Conservation (phyloP, 306 rosid species). For the Senna siamea region DNA sequence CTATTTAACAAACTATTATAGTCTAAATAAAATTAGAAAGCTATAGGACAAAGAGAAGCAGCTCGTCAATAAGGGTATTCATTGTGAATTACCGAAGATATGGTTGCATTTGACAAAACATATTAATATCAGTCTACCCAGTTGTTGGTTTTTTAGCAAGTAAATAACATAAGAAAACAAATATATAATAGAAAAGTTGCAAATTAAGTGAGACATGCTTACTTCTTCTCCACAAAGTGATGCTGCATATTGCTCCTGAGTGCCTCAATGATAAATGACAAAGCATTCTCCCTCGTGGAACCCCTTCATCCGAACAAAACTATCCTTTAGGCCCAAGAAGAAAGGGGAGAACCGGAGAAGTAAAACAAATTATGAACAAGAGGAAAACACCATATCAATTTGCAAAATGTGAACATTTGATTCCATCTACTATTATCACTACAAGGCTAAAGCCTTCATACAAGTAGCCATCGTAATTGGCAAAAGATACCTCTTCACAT, state of each 20-base stretch:
- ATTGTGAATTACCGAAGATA: neutral
- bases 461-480: neutral
- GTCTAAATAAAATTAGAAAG: neutral
- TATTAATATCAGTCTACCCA: neutral
- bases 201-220: slow-evolving; percentile 33
- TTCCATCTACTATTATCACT: slow-evolving; percentile 21
- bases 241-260: slow-evolving; percentile 72
- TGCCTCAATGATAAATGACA: slow-evolving; percentile 64
- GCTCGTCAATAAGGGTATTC: neutral
- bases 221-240: slow-evolving; percentile 86
- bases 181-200: neutral
- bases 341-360: neutral
- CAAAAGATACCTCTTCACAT: slow-evolving; percentile 72
- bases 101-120: slow-evolving; percentile 20
- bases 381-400: neutral
- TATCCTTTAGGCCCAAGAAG: neutral
- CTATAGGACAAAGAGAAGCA: neutral
- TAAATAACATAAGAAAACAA: neutral
- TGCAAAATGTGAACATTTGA: too few relatives aligned
- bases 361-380: neutral
- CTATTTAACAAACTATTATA: neutral
- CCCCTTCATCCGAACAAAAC: slow-evolving; percentile 59
- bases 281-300: slow-evolving; percentile 80
- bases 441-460: neutral
- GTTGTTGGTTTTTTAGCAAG: neutral